Evolutionary conservation across 1,139 yeast species (phyloP).

Genomic region (Geotrichum carabidarum): DNA sequence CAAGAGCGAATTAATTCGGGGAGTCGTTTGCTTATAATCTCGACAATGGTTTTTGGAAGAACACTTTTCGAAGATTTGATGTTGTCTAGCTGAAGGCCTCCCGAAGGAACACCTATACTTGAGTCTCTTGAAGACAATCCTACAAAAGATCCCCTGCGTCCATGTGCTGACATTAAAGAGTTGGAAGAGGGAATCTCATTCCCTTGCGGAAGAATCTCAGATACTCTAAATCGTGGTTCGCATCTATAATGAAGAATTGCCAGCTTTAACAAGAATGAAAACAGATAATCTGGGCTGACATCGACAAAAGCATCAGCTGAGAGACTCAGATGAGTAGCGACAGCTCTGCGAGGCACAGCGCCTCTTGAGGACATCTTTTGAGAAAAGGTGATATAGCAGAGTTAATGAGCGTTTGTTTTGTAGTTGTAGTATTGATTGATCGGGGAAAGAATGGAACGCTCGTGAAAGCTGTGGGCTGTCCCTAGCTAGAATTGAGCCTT

Average conservation of each 20-base stretch:
- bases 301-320: conserved; percentile 3
- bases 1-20: not conserved
- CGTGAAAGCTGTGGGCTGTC: no score
- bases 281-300: conserved; percentile 32
- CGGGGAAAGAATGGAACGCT: no score
- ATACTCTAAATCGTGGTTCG: conserved; percentile 30
- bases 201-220: conserved; percentile 3
- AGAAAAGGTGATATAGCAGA: not conserved
- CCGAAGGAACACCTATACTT: not conserved
- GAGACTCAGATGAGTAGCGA: not conserved
- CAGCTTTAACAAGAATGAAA: conserved; percentile 34
- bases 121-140: conserved; percentile 4
- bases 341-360: conserved; percentile 10
- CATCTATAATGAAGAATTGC: conserved; percentile 34
- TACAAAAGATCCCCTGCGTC: conserved; percentile 15
- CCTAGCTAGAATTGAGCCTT: no score
- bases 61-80: conserved; percentile 12
- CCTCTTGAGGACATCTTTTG: conserved; percentile 6
- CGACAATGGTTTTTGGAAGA: conserved; percentile 10
- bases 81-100: conserved; percentile 4
- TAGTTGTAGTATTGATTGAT: no score
- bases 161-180: conserved; percentile 1
- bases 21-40: conserved; percentile 1
- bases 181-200: not conserved
- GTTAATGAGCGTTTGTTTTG: no score